Evolutionary conservation across 169 alveolate genomes (phyloP).

Genomic region (Cyclospora cayetanensis): DNA sequence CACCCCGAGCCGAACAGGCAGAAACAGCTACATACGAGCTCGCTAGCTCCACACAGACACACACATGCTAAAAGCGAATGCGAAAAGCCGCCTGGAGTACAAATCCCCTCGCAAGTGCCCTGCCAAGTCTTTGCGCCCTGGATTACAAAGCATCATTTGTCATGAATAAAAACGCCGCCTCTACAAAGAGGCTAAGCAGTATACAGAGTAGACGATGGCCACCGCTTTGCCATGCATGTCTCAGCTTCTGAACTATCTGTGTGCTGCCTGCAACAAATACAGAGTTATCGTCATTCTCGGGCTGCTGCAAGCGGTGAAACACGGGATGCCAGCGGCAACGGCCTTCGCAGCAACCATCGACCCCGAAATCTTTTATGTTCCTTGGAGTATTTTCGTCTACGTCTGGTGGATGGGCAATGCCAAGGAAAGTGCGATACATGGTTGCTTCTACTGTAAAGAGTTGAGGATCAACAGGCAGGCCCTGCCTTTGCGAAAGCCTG

Average conservation of each 20-base stretch:
- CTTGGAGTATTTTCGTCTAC: conserved; percentile 66
- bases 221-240: neutral
- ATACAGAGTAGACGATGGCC: neutral
- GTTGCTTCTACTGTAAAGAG: no score
- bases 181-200: neutral
- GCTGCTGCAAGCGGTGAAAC: conserved; percentile 52
- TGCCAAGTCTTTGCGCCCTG: neutral
- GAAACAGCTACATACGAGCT: no score
- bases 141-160: no score
- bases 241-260: neutral
- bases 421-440: conserved; percentile 5
- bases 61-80: neutral
- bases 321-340: conserved; percentile 67
- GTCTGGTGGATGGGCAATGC: conserved; percentile 63
- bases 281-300: conserved; percentile 64
- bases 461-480: no score
- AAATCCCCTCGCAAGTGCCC: neutral
- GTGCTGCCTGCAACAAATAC: neutral
- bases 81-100: neutral
- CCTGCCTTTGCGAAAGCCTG: no score
- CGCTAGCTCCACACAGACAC: no score
- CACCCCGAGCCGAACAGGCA: neutral
- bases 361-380: conserved; percentile 63
- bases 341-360: conserved; percentile 68
- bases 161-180: neutral